These are phyloP conservation scores for Rhizopus delemar DNA, from an alignment of 371 early-diverging fungal genomes.

Conservation along the genomic window DNA sequence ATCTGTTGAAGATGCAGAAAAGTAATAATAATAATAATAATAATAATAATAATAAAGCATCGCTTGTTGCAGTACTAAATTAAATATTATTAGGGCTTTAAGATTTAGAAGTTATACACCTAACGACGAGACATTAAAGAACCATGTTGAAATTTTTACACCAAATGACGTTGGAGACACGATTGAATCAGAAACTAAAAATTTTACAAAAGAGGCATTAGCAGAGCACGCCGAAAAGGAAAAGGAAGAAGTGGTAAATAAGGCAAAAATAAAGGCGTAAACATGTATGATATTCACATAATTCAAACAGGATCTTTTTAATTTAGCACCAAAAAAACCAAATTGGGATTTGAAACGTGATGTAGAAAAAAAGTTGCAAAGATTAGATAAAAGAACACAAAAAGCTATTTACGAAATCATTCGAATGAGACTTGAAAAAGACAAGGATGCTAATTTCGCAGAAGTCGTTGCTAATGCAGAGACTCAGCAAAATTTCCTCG, in stretches of 20 bases:
- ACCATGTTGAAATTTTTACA: constrained; percentile 51
- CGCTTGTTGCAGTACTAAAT: too few relatives aligned
- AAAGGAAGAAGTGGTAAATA: constrained; percentile 69
- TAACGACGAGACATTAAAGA: constrained; percentile 48
- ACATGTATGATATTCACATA: background rate
- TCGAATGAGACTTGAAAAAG: constrained; percentile 44
- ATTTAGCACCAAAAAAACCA: constrained; percentile 81
- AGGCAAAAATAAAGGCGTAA: background rate
- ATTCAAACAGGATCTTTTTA: constrained; percentile 67
- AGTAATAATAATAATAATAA: constrained; percentile 14
- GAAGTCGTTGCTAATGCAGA: constrained; percentile 47
- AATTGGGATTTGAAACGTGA: constrained; percentile 91
- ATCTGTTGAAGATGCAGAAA: constrained; percentile 26
- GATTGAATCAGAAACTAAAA: constrained; percentile 61
- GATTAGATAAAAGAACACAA: constrained; percentile 72
- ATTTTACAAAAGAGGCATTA: constrained; percentile 59
- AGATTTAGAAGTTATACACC: constrained; percentile 67
- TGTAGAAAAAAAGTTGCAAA: constrained; percentile 74
- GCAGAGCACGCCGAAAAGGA: constrained; percentile 63
- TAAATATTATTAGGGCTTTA: constrained; percentile 22
- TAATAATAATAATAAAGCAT: background rate
- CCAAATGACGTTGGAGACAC: constrained; percentile 51
- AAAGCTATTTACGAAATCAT: constrained; percentile 77
- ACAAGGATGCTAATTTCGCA: constrained; percentile 33
- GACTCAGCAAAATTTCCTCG: constrained; percentile 32